A percentile compares a stretch with the other conserved stretches of the same genome.
phyloP scores from a whole-genome alignment of 257 asterid genomes.

The Leonotis leonurus region DNA sequence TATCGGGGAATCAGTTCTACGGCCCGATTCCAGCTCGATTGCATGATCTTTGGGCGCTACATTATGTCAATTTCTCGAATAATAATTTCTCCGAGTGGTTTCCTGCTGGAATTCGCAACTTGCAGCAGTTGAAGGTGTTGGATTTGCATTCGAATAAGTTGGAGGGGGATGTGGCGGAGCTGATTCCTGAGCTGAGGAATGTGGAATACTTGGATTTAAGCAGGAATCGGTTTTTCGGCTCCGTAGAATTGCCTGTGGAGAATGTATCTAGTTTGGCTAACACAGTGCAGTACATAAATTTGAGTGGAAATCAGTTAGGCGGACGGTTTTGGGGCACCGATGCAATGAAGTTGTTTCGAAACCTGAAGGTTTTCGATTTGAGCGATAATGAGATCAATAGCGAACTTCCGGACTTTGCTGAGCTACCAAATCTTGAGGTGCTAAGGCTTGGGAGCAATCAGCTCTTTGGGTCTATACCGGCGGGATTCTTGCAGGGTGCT shows the following conservation, averaged over 20 bases:
- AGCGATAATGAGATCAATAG: slow-evolving; percentile 51
- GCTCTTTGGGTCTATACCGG: slow-evolving; percentile 55
- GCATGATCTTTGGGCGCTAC: slow-evolving; percentile 57
- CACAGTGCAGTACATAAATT: slow-evolving; percentile 48
- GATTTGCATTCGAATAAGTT: slow-evolving; percentile 66
- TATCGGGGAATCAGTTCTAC: slow-evolving; percentile 57
- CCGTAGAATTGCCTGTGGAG: slow-evolving; percentile 38
- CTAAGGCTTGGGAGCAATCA: slow-evolving; percentile 56
- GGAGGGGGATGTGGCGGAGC: slow-evolving; percentile 41
- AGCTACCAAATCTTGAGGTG: slow-evolving; percentile 50
- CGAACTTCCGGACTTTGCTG: slow-evolving; percentile 51
- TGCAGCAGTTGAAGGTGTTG: slow-evolving; percentile 66
- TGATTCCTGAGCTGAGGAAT: slow-evolving; percentile 57
- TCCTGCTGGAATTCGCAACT: slow-evolving; percentile 53
- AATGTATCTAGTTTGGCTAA: slow-evolving; percentile 65
- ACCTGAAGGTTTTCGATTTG: slow-evolving; percentile 64
- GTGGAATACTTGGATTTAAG: slow-evolving; percentile 75
- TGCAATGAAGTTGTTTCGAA: slow-evolving; percentile 47
- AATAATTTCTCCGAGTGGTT: slow-evolving; percentile 56
- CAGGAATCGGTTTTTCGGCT: slow-evolving; percentile 50
- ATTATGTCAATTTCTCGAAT: slow-evolving; percentile 52
- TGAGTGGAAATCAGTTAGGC: slow-evolving; percentile 55
- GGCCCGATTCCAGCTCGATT: slow-evolving; percentile 73
- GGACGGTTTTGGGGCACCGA: slow-evolving; percentile 54
- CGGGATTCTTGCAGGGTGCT: slow-evolving; percentile 55